Percentiles rank a stretch among this genome's conserved stretches.
Conservation (phyloP, 805 yeast species). For the Nadsonia fulvescens region DNA sequence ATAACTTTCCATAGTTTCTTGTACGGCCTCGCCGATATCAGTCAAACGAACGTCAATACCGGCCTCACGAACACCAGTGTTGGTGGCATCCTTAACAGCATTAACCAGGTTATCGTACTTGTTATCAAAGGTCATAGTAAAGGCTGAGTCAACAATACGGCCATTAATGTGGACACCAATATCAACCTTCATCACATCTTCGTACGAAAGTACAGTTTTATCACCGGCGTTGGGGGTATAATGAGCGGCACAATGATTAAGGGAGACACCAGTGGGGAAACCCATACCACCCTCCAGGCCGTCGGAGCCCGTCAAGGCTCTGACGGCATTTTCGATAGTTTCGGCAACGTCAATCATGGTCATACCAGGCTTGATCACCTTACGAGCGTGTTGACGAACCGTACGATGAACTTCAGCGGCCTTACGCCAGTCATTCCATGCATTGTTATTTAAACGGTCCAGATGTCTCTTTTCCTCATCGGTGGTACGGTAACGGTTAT, state of each 20-base stretch:
- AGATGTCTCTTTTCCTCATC: slow-evolving; percentile 71
- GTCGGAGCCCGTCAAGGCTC: slow-evolving; percentile 48
- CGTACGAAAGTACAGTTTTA: slow-evolving; percentile 57
- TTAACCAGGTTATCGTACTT: slow-evolving; percentile 61
- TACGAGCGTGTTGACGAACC: slow-evolving; percentile 64
- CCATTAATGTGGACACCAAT: slow-evolving; percentile 95
- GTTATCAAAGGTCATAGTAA: slow-evolving; percentile 74
- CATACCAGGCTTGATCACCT: slow-evolving; percentile 77
- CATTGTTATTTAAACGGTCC: slow-evolving; percentile 39
- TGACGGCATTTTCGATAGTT: slow-evolving; percentile 66
- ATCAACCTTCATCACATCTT: slow-evolving; percentile 93
- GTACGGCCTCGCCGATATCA: slow-evolving; percentile 90
- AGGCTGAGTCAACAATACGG: slow-evolving; percentile 84
- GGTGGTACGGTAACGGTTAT: slow-evolving; percentile 56
- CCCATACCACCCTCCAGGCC: slow-evolving; percentile 68
- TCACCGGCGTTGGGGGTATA: slow-evolving; percentile 96
- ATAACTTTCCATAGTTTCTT: slow-evolving; percentile 93
- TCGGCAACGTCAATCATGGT: slow-evolving; percentile 79
- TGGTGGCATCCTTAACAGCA: slow-evolving; percentile 86
- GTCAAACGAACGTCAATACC: slow-evolving; percentile 92
- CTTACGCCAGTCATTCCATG: slow-evolving; percentile 79
- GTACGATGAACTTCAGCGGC: slow-evolving; percentile 94
- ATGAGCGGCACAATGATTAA: slow-evolving; percentile 93
- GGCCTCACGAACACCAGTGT: slow-evolving; percentile 81
- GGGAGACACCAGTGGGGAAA: slow-evolving; percentile 92